Evolutionary conservation across 1,139 yeast species (phyloP), one percentile per base, ranked within the genome.

Genomic region (Pichia sp.): DNA sequence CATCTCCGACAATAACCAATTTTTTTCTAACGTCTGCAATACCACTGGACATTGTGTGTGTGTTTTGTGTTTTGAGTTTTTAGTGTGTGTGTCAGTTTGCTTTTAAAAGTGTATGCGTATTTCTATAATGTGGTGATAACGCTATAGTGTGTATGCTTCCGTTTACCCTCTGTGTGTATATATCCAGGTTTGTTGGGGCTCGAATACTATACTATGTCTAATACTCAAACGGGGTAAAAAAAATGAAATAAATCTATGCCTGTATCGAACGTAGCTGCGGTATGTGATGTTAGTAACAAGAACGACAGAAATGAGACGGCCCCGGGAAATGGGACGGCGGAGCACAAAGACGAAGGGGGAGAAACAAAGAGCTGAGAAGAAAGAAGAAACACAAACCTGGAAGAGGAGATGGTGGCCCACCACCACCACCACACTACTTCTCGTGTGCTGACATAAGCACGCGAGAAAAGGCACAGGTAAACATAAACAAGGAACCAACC

Each of bases 1-100:
- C 93, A 72, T 87, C 95, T 74, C 95, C 95, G 58, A 87, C 93
- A 68, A 86, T 85, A 70, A 86, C 93, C 67, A 87, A 76, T 72
- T 87, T 86, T 78, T 89, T 83, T 75, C 88, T 83, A 70, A 82
- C 81, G 73, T 82, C 86, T 67, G 86, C 62, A 41, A 59, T 53
- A 41, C 61, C 58, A 5, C 50, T 57, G 19, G 55, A 47, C 59
- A 52, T 54, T 31, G 16, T 45, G 19, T 45, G 26, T 45, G 26
- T 36, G 38, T 30, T 13, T 44, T 41, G 4, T 45, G 40, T 30
- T 19, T 15, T 31, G 11, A 15, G 32, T 29, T 29, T 10, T 29
- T 44, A 3, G 10, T 31, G 11, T 46, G 13, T 15, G 7, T 23
- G n/a, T 23, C 26, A 23, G 26, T 23, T 23, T 23, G 26, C 15